phyloP scores from a whole-genome alignment of 345 rosid species.

The Euphorbia pulcherrima region DNA sequence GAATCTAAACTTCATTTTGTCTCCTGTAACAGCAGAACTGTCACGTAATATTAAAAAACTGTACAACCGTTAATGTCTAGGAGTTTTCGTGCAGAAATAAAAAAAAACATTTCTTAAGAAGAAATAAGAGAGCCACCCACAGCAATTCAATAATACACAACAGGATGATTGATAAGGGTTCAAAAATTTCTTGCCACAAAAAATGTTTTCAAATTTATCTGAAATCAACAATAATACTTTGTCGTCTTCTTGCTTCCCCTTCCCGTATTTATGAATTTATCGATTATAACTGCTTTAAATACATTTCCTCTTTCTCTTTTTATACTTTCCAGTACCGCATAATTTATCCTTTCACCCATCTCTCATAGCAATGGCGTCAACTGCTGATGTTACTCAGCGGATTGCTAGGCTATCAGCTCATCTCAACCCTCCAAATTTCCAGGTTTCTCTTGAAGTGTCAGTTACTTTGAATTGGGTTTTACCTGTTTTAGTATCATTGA shows the following conservation, averaged over 20 bases:
- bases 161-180: constrained; percentile 40
- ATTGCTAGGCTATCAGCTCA: constrained; percentile 64
- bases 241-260: constrained; percentile 46
- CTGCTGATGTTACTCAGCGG: constrained; percentile 43
- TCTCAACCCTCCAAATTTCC: constrained; percentile 50
- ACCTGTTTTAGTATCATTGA: no score
- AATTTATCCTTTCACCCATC: not conserved
- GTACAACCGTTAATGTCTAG: no score
- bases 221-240: constrained; percentile 7
- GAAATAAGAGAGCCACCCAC: constrained; percentile 43
- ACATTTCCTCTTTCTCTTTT: not conserved
- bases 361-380: constrained; percentile 41
- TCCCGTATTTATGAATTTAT: constrained; percentile 32
- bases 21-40: no score
- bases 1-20: no score
- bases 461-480: not conserved
- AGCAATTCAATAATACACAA: constrained; percentile 25
- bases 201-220: constrained; percentile 7
- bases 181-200: constrained; percentile 46
- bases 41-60: no score
- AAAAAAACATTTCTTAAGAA: not conserved
- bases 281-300: constrained; percentile 8
- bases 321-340: constrained; percentile 8
- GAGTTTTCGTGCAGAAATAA: not conserved
- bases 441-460: constrained; percentile 31